Evolutionary conservation across 495 filamentous ascomycete genomes (phyloP).

Genomic region (Aspergillus ostianus): DNA sequence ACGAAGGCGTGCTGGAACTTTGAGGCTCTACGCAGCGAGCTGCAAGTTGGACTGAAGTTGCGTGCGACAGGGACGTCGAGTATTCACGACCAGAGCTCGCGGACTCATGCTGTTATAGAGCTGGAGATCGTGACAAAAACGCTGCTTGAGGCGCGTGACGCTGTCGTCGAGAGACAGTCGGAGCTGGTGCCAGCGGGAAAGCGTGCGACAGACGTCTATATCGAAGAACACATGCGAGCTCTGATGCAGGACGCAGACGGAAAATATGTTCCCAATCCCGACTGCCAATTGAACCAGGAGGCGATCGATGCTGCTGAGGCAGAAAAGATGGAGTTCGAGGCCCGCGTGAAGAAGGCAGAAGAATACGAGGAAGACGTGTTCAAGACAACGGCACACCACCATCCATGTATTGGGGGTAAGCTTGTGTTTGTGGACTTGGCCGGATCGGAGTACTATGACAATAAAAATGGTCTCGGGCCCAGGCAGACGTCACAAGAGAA

Average conservation of each 20-base stretch:
- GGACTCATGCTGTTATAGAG: constrained; percentile 27
- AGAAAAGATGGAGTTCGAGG: constrained; percentile 23
- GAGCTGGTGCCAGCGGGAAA: constrained; percentile 28
- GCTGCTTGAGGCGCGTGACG: constrained; percentile 19
- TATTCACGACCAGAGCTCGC: constrained; percentile 28
- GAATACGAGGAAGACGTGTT: constrained; percentile 12
- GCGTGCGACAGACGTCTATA: constrained; percentile 24
- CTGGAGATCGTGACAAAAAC: constrained; percentile 21
- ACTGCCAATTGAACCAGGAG: constrained; percentile 18
- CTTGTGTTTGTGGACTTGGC: constrained; percentile 31
- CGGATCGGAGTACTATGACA: constrained; percentile 24
- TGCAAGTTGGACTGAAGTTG: constrained; percentile 15
- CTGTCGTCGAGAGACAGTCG: constrained; percentile 22
- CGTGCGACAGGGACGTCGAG: constrained; percentile 23
- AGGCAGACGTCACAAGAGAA: constrained; percentile 25
- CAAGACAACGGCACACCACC: background rate
- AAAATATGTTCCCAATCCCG: constrained; percentile 20
- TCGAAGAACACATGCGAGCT: constrained; percentile 19
- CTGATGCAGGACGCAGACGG: constrained; percentile 14
- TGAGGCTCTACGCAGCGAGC: constrained; percentile 15
- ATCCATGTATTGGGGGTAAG: constrained; percentile 24
- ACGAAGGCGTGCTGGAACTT: constrained; percentile 27
- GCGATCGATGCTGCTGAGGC: constrained; percentile 26
- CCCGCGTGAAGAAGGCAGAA: constrained; percentile 19
- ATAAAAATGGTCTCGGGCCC: background rate